phyloP scores from a whole-genome alignment of 176 grass and related monocot species.

The Carex scoparia region DNA sequence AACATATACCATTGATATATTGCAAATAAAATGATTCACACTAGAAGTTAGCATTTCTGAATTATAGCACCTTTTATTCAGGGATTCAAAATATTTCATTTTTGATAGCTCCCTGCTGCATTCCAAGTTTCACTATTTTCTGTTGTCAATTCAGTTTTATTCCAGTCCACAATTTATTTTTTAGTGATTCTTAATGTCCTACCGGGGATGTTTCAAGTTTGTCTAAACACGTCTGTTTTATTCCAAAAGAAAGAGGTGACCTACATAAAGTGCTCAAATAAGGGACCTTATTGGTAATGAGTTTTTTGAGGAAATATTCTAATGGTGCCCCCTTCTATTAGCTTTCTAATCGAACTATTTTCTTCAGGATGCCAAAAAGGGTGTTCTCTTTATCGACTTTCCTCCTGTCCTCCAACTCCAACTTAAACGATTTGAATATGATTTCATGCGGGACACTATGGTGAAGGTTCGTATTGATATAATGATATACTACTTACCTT shows the following conservation, averaged over 20 bases:
- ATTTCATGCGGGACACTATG: constrained; percentile 99
- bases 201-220: background rate
- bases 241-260: background rate
- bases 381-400: constrained; percentile 97
- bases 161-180: background rate
- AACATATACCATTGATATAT: background rate
- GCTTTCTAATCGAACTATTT: background rate
- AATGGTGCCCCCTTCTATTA: background rate
- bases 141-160: background rate
- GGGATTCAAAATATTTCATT: background rate
- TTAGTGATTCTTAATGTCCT: background rate
- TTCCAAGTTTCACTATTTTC: background rate
- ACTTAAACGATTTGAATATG: constrained; percentile 98
- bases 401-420: constrained; percentile 99
- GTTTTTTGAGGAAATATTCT: background rate
- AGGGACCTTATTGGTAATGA: background rate
- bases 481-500: background rate
- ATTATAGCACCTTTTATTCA: background rate
- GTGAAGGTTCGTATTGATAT: constrained; percentile 77
- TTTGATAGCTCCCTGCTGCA: background rate
- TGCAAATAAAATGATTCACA: background rate
- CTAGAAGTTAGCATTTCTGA: background rate
- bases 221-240: background rate
- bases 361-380: constrained; percentile 99
- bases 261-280: background rate